Evolutionary conservation across 164 flowering plant genomes (phyloP).

Genomic region (Aristolochia contorta): DNA sequence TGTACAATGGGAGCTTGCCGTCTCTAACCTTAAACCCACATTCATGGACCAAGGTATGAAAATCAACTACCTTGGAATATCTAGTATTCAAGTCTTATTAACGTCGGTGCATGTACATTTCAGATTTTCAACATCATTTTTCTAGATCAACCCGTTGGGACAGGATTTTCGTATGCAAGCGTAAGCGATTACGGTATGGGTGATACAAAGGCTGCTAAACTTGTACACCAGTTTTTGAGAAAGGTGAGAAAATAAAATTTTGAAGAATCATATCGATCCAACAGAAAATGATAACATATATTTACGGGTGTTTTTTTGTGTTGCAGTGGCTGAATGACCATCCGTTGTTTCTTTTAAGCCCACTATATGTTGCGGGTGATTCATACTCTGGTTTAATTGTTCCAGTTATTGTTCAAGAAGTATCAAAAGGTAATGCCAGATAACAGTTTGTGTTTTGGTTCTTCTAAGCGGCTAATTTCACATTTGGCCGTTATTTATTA

Average conservation of each 20-base stretch:
- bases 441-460: background rate
- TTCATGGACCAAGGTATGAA: conserved; percentile 31
- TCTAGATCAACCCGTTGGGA: no score
- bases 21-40: conserved; percentile 14
- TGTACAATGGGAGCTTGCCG: conserved; percentile 21
- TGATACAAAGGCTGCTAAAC: no score
- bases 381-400: conserved; percentile 24
- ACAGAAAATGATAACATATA: no score
- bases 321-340: conserved; percentile 23
- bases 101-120: no score
- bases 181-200: no score
- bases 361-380: conserved; percentile 26
- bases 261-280: no score
- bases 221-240: no score
- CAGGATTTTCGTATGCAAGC: no score
- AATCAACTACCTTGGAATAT: background rate
- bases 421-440: conserved; percentile 14
- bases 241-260: no score
- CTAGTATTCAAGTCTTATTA: no score
- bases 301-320: background rate
- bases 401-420: conserved; percentile 17
- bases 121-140: no score
- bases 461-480: background rate
- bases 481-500: background rate
- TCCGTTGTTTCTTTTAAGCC: conserved; percentile 19